Evolutionary conservation across 2,329 filamentous ascomycete genomes (phyloP).

Genomic region (Ramularia endophylla): DNA sequence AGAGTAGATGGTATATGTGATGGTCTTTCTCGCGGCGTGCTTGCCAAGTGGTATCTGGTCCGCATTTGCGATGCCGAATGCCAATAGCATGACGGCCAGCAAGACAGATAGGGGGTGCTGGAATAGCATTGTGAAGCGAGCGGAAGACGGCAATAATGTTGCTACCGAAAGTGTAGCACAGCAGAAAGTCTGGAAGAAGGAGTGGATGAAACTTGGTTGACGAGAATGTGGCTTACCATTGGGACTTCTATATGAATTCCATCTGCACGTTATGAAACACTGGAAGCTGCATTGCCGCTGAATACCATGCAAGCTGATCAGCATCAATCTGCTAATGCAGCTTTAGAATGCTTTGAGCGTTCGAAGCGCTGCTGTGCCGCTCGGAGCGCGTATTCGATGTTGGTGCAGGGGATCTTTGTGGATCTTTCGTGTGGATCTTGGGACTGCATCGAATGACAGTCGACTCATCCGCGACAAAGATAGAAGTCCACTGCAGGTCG

Average conservation of each 20-base stretch:
- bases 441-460: not conserved
- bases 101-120: not conserved
- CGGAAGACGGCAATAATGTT: conserved; percentile 1
- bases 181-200: conserved; percentile 9
- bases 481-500: not conserved
- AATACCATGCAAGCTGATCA: not conserved
- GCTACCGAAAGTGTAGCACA: conserved; percentile 7
- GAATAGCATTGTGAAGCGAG: conserved; percentile 10
- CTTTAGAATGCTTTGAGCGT: not conserved
- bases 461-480: not conserved
- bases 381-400: conserved; percentile 6
- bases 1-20: conserved; percentile 10
- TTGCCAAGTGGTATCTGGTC: conserved; percentile 10
- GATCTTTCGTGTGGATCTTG: not conserved
- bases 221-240: conserved; percentile 10
- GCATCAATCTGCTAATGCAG: not conserved
- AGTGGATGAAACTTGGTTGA: conserved; percentile 2
- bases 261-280: conserved; percentile 6
- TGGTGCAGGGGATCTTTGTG: not conserved
- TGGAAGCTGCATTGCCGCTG: conserved; percentile 13
- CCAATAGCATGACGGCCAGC: conserved; percentile 1
- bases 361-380: conserved; percentile 18
- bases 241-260: conserved; percentile 7
- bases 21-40: conserved; percentile 4
- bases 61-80: conserved; percentile 3